phyloP scores from a whole-genome alignment of 306 rosid species.

The Potentilla sterilis region DNA sequence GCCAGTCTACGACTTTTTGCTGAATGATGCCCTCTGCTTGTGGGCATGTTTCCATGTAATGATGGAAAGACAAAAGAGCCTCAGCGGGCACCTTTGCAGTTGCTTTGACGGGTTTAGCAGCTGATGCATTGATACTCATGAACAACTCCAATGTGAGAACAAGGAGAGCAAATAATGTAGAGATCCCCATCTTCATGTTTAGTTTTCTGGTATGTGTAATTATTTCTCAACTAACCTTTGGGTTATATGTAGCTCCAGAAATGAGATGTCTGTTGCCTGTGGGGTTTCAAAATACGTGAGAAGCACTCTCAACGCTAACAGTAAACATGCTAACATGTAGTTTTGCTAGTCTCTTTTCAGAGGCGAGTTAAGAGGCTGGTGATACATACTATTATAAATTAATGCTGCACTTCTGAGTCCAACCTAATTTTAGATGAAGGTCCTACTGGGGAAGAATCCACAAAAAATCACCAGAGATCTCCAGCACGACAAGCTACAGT shows the following conservation, averaged over 20 bases:
- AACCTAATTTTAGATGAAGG: not conserved
- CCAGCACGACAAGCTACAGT: not conserved
- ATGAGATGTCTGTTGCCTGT: not conserved
- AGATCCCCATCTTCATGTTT: slow-evolving; percentile 42
- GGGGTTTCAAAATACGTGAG: slow-evolving; percentile 41
- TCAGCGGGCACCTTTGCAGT: slow-evolving; percentile 6
- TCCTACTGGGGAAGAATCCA: slow-evolving; percentile 28
- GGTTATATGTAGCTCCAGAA: not conserved
- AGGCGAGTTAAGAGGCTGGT: not conserved
- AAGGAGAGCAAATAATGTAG: slow-evolving; percentile 31
- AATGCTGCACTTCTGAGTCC: not conserved
- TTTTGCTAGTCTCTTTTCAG: not conserved
- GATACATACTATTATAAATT: not conserved
- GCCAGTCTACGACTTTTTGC: slow-evolving; percentile 56
- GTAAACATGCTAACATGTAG: slow-evolving; percentile 46
- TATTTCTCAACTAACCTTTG: not conserved
- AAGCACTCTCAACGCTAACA: slow-evolving; percentile 28
- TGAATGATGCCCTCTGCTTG: slow-evolving; percentile 72
- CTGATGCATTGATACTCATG: not conserved
- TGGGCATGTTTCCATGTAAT: slow-evolving; percentile 53
- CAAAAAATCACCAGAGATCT: not conserved
- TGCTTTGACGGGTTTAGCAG: not conserved
- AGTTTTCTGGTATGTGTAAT: not conserved
- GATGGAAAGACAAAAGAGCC: slow-evolving; percentile 38
- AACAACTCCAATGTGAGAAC: slow-evolving; percentile 24